Conservation (phyloP, 1,139 yeast genomes). For the Kodamaea alishanica region DNA sequence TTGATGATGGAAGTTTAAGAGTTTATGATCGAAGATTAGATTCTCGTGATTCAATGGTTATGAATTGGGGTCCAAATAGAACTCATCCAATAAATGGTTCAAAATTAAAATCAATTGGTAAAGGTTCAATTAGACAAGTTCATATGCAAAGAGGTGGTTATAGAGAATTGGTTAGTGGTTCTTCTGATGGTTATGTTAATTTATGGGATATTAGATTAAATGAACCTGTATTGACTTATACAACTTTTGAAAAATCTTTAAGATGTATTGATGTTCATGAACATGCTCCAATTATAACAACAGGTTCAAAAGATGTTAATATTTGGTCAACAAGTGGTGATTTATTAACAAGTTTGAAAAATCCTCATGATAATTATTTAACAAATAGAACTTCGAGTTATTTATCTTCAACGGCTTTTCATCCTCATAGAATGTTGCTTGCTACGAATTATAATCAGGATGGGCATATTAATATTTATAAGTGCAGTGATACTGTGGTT, state of each 20-base stretch:
- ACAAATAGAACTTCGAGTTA: constrained; percentile 48
- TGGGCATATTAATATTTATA: constrained; percentile 64
- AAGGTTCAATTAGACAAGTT: constrained; percentile 69
- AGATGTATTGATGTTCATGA: constrained; percentile 83
- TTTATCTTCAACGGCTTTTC: constrained; percentile 68
- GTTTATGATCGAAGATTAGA: constrained; percentile 89
- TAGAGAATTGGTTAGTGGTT: constrained; percentile 82
- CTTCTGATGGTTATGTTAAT: constrained; percentile 77
- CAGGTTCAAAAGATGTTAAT: constrained; percentile 79
- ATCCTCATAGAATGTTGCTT: constrained; percentile 92
- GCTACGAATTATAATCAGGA: constrained; percentile 86
- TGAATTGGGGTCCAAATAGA: constrained; percentile 55
- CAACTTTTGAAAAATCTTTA: constrained; percentile 57
- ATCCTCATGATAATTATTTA: constrained; percentile 47
- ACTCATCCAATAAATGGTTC: not conserved
- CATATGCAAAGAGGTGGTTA: constrained; percentile 97
- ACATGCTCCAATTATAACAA: constrained; percentile 90
- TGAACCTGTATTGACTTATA: constrained; percentile 66
- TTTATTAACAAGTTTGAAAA: constrained; percentile 57
- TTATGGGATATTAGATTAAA: constrained; percentile 85
- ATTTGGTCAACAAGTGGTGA: constrained; percentile 88
- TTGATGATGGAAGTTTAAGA: constrained; percentile 86
- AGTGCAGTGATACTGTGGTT: constrained; percentile 38
- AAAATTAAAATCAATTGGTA: constrained; percentile 24
- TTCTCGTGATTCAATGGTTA: constrained; percentile 81